phyloP scores from a whole-genome alignment of 1,139 yeast species.

The Debaryomyces singareniensis region DNA sequence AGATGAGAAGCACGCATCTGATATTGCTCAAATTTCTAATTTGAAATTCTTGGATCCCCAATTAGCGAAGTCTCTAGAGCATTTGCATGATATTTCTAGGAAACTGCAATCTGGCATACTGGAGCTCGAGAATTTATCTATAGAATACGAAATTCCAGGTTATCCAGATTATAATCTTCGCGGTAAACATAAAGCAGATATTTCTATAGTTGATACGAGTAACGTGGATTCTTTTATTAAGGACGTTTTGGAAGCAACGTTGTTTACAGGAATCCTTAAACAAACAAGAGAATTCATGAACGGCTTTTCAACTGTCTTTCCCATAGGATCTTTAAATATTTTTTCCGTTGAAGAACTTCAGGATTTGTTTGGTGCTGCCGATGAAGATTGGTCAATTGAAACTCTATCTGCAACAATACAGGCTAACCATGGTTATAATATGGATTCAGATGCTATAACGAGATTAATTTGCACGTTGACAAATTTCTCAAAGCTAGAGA shows the following conservation, averaged over 20 bases:
- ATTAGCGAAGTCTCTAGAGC: slow-evolving; percentile 55
- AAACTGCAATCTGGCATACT: slow-evolving; percentile 28
- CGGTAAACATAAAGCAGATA: slow-evolving; percentile 46
- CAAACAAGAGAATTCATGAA: slow-evolving; percentile 68
- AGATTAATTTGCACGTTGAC: slow-evolving; percentile 56
- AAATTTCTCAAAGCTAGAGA: slow-evolving; percentile 44
- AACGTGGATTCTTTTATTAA: slow-evolving; percentile 58
- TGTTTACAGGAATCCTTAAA: slow-evolving; percentile 56
- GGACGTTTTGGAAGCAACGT: slow-evolving; percentile 52
- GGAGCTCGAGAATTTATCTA: slow-evolving; percentile 44
- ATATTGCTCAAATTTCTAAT: slow-evolving; percentile 30
- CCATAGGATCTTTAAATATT: slow-evolving; percentile 63
- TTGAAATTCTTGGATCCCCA: slow-evolving; percentile 52
- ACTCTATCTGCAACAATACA: slow-evolving; percentile 56
- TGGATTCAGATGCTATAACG: slow-evolving; percentile 60
- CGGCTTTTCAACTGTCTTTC: slow-evolving; percentile 84
- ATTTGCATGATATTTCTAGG: slow-evolving; percentile 23
- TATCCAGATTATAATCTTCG: slow-evolving; percentile 53
- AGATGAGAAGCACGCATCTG: slow-evolving; percentile 11
- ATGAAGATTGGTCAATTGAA: slow-evolving; percentile 81
- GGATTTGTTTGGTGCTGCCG: slow-evolving; percentile 56
- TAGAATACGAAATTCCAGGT: slow-evolving; percentile 77
- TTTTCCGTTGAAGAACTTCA: slow-evolving; percentile 72
- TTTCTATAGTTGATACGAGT: slow-evolving; percentile 35
- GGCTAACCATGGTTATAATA: slow-evolving; percentile 88